Percentiles rank a stretch among this genome's conserved stretches.
phyloP scores from a whole-genome alignment of 108 stramenopile genomes.

The Cylindrotheca closterium region DNA sequence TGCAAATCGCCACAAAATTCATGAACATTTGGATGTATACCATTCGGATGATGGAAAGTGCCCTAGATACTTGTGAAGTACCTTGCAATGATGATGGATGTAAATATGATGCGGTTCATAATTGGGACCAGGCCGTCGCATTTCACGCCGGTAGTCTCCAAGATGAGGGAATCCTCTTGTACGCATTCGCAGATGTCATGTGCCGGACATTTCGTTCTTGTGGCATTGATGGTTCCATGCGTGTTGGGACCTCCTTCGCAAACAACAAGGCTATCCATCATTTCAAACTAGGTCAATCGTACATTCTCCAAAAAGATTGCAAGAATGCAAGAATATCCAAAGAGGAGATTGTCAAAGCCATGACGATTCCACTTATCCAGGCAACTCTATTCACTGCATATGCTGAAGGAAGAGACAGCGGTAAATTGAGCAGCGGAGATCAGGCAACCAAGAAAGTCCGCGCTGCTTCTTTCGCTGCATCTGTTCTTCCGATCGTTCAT shows the following conservation, averaged over 20 bases:
- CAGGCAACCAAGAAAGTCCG: slow-evolving; percentile 38
- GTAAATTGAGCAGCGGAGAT: slow-evolving; percentile 10
- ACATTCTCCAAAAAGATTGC: slow-evolving; percentile 39
- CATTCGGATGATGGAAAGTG: slow-evolving; percentile 61
- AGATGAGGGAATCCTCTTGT: slow-evolving; percentile 41
- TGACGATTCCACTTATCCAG: slow-evolving; percentile 63
- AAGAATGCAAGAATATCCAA: slow-evolving; percentile 28
- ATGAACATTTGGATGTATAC: slow-evolving; percentile 62
- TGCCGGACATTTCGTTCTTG: slow-evolving; percentile 47
- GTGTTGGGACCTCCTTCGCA: slow-evolving; percentile 37
- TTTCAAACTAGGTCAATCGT: slow-evolving; percentile 41
- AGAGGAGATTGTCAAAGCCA: slow-evolving; percentile 37
- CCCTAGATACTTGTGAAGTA: slow-evolving; percentile 47
- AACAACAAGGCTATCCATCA: slow-evolving; percentile 40
- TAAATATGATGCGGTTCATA: slow-evolving; percentile 52
- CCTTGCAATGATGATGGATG: slow-evolving; percentile 16
- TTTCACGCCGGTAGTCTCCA: slow-evolving; percentile 57
- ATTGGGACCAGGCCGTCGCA: slow-evolving; percentile 72
- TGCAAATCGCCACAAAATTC: slow-evolving; percentile 47
- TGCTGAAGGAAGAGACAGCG: slow-evolving; percentile 15
- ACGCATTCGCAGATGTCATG: slow-evolving; percentile 55
- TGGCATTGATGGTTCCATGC: slow-evolving; percentile 25
- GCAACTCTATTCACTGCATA: slow-evolving; percentile 49
- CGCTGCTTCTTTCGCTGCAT: slow-evolving; percentile 53
- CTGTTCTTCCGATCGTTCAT: slow-evolving; percentile 48